Evolutionary conservation across 2,329 filamentous ascomycete species (phyloP), one percentile per base, ranked within the genome.

Genomic region (Pyrenochaeta sp.): DNA sequence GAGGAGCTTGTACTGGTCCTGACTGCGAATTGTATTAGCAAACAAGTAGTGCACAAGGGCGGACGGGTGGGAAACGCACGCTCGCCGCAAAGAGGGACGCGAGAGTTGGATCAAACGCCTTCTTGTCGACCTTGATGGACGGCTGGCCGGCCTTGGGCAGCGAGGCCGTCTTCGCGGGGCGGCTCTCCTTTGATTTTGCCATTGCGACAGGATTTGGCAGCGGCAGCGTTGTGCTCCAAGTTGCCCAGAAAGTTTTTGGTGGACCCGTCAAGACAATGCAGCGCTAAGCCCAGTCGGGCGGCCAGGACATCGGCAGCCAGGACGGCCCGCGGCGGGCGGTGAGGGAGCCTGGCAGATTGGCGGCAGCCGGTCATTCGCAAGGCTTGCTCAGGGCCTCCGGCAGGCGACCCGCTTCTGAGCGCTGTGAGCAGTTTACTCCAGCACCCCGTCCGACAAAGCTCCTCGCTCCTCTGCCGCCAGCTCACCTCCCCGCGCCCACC

Each of bases 51-150:
- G 23, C 28, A 31, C 31, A 36, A 40, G 42, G 26, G 34, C 39
- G 41, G 18, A n/a, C n/a, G 50, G 27, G 21, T 21, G 26, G 36
- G 29, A 45, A 47, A 55, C 68, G 49, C 51, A 73, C 71, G 53
- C 67, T 73, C 49, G 60, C 65, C 15, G 77, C 72, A 61, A 80
- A 80, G 34, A 80, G 65, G 38, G 74, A 77, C n/a, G 74, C 72
- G 21, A 80, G 54, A 24, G 59, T 60, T 13, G 74, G 71, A 48
- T 79, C 73, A 36, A 78, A 61, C 29, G 66, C 62, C 21, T 68
- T 69, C 18, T 71, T 65, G 50, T 61, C 40, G 41, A 60, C 55
- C 19, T 56, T 43, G 29, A 63, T 51, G 40, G 67, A 51, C n/a
- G 59, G 18, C 26, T 50, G 59, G 28, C 38, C 35, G 17, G 42